phyloP scores from a whole-genome alignment of 805 yeast genomes.

The Candida ficus region DNA sequence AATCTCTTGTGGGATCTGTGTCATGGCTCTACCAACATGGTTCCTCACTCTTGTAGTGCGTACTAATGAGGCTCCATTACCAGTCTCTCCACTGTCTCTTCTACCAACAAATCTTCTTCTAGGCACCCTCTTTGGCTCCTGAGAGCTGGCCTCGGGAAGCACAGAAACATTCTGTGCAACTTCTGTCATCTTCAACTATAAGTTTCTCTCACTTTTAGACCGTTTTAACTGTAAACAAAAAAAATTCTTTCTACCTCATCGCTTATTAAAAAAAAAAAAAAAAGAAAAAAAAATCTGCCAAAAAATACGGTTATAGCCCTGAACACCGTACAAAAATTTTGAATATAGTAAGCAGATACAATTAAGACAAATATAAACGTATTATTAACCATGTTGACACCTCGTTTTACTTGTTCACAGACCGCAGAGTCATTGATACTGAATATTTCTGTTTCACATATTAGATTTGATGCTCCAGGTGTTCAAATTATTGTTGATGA shows the following conservation, averaged over 20 bases:
- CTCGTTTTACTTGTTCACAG: slow-evolving; percentile 71
- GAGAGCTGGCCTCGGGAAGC: background rate
- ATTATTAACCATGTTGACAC: slow-evolving; percentile 65
- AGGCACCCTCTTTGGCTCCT: slow-evolving; percentile 27
- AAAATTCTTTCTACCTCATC: background rate
- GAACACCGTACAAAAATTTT: no score
- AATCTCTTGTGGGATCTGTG: slow-evolving; percentile 87
- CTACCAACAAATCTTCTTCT: slow-evolving; percentile 62
- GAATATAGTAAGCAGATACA: no score
- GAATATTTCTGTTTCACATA: slow-evolving; percentile 61
- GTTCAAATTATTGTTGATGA: slow-evolving; percentile 77
- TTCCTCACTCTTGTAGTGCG: slow-evolving; percentile 25
- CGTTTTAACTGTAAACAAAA: no score
- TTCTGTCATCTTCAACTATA: background rate
- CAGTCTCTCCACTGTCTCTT: slow-evolving; percentile 18
- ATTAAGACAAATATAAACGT: no score
- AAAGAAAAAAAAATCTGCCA: background rate
- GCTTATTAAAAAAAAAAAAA: background rate
- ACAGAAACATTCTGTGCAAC: background rate
- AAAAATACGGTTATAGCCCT: no score
- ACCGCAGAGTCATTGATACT: slow-evolving; percentile 66
- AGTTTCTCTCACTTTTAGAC: no score
- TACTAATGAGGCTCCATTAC: slow-evolving; percentile 17
- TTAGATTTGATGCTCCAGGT: slow-evolving; percentile 65
- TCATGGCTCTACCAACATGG: slow-evolving; percentile 56